Conservation (phyloP, 306 rosid species). For the Cucumis melo region DNA sequence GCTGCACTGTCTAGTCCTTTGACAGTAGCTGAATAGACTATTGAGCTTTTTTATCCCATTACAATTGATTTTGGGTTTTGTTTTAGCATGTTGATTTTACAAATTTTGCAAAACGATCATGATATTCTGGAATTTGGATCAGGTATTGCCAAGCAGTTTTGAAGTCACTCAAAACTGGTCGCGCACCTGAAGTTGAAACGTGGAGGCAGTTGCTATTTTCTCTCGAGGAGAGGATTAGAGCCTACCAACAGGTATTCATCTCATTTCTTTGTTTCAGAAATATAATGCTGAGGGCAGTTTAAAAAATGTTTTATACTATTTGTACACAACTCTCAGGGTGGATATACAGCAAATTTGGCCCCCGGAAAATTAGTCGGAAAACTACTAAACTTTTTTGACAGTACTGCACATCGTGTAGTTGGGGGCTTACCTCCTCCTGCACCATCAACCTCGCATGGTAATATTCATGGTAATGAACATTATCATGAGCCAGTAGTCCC, state of each 20-base stretch:
- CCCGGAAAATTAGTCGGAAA: constrained; percentile 70
- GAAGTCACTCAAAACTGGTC: constrained; percentile 72
- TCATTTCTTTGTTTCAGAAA: background rate
- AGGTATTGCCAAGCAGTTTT: constrained; percentile 85
- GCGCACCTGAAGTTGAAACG: constrained; percentile 73
- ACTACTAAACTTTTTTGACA: constrained; percentile 72
- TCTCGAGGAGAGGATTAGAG: constrained; percentile 85
- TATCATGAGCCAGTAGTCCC: constrained; percentile 33
- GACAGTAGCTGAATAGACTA: background rate
- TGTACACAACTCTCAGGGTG: constrained; percentile 47
- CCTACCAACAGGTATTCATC: constrained; percentile 68
- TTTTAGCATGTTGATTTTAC: background rate
- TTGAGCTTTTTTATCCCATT: background rate
- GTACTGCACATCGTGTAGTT: constrained; percentile 87
- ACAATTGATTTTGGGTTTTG: background rate
- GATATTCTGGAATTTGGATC: constrained; percentile 7
- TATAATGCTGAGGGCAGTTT: background rate
- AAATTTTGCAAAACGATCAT: constrained; percentile 1
- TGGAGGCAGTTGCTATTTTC: constrained; percentile 69
- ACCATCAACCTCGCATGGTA: constrained; percentile 45
- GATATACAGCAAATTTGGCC: constrained; percentile 67
- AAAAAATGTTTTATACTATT: background rate
- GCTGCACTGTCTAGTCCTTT: background rate
- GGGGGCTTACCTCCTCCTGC: constrained; percentile 86
- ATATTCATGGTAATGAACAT: constrained; percentile 37